phyloP scores from a whole-genome alignment of 176 grass and related monocot species.

The Guadua angustifolia region DNA sequence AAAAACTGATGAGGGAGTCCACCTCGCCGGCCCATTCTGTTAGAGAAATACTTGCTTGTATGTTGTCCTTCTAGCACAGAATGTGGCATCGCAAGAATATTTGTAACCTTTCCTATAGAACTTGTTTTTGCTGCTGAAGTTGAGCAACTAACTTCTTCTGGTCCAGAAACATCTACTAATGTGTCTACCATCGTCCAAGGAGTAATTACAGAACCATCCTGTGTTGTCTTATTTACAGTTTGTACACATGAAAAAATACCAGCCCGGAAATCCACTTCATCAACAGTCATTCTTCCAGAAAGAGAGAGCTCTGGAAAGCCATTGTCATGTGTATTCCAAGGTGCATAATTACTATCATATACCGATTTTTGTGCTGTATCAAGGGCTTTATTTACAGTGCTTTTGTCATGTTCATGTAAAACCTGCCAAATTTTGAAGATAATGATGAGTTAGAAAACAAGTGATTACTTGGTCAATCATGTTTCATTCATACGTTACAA shows the following conservation, averaged over 20 bases:
- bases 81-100: conserved; percentile 3
- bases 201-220: conserved; percentile 37
- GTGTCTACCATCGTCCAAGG: conserved; percentile 21
- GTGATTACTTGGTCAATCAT: background rate
- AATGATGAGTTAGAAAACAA: conserved; percentile 24
- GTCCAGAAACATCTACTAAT: conserved; percentile 30
- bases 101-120: background rate
- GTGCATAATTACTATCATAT: conserved; percentile 24
- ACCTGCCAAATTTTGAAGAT: conserved; percentile 44
- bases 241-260: background rate
- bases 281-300: conserved; percentile 44
- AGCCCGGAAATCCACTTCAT: conserved; percentile 22
- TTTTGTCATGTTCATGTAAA: conserved; percentile 38
- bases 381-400: conserved; percentile 24
- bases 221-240: conserved; percentile 39
- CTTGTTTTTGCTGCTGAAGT: conserved; percentile 29
- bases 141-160: conserved; percentile 29
- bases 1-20: conserved; percentile 47
- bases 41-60: conserved; percentile 29
- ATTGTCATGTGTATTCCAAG: conserved; percentile 24
- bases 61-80: conserved; percentile 37
- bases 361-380: conserved; percentile 8
- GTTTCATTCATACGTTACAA: background rate
- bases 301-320: conserved; percentile 17
- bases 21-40: conserved; percentile 29